Percentiles rank a stretch among this genome's conserved stretches.
Conservation (phyloP, 768 basidiomycete species). For the Mycena maculata region DNA sequence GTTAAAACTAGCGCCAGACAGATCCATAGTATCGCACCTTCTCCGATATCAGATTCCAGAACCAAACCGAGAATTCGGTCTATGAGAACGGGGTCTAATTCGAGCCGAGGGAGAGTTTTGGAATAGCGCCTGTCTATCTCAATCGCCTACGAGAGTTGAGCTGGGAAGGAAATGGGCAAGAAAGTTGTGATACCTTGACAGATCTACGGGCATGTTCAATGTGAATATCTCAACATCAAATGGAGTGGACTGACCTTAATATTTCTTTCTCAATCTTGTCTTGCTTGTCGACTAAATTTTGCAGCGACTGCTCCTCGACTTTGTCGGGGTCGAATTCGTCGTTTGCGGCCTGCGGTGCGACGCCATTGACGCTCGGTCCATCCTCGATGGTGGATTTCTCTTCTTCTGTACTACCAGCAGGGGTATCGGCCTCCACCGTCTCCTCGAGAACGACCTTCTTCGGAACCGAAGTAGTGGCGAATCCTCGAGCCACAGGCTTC, state of each 20-base stretch:
- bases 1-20: constrained; percentile 24
- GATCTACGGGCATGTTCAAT: constrained; percentile 47
- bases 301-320: constrained; percentile 68
- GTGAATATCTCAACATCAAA: not conserved
- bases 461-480: constrained; percentile 85
- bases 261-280: constrained; percentile 93
- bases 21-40: constrained; percentile 42
- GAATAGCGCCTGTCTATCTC: constrained; percentile 85
- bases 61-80: constrained; percentile 71
- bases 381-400: constrained; percentile 32
- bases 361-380: constrained; percentile 19
- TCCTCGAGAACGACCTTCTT: constrained; percentile 68
- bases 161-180: not conserved
- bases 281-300: constrained; percentile 83
- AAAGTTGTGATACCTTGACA: constrained; percentile 65
- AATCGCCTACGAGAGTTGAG: constrained; percentile 66
- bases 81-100: constrained; percentile 68
- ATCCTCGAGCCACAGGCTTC: constrained; percentile 80
- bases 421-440: constrained; percentile 26
- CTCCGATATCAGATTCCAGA: constrained; percentile 45
- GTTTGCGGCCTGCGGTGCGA: constrained; percentile 20
- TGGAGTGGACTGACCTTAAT: constrained; percentile 41
- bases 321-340: constrained; percentile 52
- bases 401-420: constrained; percentile 38
- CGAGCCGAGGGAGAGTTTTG: constrained; percentile 68